Evolutionary conservation across 257 asterid species (phyloP), one percentile per base, ranked within the genome.

Genomic region (Ballota nigra): DNA sequence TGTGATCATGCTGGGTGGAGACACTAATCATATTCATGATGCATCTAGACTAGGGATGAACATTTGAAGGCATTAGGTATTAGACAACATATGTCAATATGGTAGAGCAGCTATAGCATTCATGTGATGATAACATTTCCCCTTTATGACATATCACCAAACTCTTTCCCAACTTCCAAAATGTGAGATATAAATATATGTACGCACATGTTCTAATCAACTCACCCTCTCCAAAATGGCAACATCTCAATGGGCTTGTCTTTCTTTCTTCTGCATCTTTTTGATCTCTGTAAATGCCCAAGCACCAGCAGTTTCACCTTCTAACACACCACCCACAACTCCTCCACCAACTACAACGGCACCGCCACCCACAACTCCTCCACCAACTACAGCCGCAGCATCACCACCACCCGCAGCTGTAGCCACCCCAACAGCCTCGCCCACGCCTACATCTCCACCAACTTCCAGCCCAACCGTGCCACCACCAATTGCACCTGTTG

Each of bases 291-390:
- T 82, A 58, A 74, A 84, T 84, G 93, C 87, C 34, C 99, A 91
- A 84, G 77, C 90, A 67, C 98, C 98, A 2, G 92, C 92, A 43
- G 88, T 86, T 78, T 82, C 97, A 57, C 98, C 97, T 5, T 63
- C 93, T 52, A 86, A 11, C 11, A 68, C 84, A 0, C 86, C 79
- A 13, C 43, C 83, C 20, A 28, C 73, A 0, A 45, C 85, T 20
- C 76, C 84, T 13, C 82, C 86, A 10, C 78, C 90, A 15, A 78
- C 52, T 15, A 4, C 86, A 0, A 22, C 80, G 15, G 0, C 79
- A 36, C 80, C 76, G 9, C 83, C 93, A 74, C 87, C 96, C 0
- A 72, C 88, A 16, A 76, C 91, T 56, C 86, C 75, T 72, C 88
- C 63, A 85, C 88, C 29, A 52, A 53, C 85, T 3, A 18, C 87